These are phyloP conservation scores for Pleochaeta shiraiana DNA, from an alignment of 2,329 filamentous ascomycete species.

Conservation along the genomic window DNA sequence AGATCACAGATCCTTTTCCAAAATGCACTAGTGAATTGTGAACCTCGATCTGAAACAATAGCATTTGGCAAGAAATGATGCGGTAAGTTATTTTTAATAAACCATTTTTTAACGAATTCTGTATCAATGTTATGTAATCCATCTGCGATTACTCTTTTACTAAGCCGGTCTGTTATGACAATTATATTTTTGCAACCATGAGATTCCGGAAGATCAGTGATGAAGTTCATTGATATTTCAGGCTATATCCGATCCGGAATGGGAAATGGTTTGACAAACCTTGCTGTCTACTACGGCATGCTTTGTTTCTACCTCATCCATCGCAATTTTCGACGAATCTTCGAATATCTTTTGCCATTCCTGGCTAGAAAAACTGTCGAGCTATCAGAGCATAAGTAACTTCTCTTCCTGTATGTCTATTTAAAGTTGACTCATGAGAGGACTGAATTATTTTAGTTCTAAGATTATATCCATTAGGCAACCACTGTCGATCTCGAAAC, in stretches of 20 bases:
- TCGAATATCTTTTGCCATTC: background rate
- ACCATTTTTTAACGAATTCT: background rate
- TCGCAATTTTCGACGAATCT: slow-evolving; percentile 5
- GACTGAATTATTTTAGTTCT: slow-evolving; percentile 2
- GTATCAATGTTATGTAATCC: too few species aligned
- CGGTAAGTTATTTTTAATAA: background rate
- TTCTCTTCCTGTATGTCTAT: slow-evolving; percentile 4
- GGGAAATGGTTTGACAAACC: slow-evolving; percentile 6
- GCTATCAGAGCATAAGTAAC: background rate
- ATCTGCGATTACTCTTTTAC: background rate
- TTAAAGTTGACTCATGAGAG: background rate
- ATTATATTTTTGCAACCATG: background rate
- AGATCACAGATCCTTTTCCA: background rate
- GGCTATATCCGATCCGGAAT: slow-evolving; percentile 3
- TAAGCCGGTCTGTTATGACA: background rate
- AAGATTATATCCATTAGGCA: background rate
- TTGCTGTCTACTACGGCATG: background rate
- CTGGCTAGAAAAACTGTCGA: background rate
- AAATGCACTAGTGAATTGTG: background rate
- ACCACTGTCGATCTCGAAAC: background rate
- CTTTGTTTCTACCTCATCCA: background rate
- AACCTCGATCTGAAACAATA: background rate
- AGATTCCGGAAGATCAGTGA: background rate
- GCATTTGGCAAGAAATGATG: background rate
- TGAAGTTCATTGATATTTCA: slow-evolving; percentile 6